Evolutionary conservation across 805 yeast species (phyloP).

Genomic region (Lachancea kluyveri): DNA sequence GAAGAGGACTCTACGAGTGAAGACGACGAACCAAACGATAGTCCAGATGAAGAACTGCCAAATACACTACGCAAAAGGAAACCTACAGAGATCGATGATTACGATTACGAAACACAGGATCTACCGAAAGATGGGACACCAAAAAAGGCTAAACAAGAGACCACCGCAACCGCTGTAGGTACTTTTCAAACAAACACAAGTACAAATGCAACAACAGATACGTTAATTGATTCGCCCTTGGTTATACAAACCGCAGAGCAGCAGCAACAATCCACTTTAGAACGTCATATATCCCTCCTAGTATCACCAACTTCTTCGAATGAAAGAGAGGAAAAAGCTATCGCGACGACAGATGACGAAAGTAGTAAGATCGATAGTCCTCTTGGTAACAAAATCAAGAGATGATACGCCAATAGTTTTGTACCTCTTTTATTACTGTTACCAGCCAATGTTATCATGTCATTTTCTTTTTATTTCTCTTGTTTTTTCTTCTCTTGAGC

Average conservation of each 20-base stretch:
- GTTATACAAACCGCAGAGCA: slow-evolving; percentile 3
- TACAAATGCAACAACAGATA: background rate
- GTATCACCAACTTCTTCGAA: slow-evolving; percentile 10
- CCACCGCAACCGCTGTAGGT: background rate
- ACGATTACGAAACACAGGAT: slow-evolving; percentile 16
- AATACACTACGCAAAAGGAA: slow-evolving; percentile 21
- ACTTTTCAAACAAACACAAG: slow-evolving; percentile 5
- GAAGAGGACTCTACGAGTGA: slow-evolving; percentile 13
- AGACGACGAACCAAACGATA: slow-evolving; percentile 9
- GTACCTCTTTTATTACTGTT: too few species aligned
- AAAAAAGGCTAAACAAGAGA: background rate
- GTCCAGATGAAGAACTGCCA: slow-evolving; percentile 3
- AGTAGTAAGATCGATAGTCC: slow-evolving; percentile 4
- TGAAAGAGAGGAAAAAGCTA: slow-evolving; percentile 2
- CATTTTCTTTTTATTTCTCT: too few species aligned
- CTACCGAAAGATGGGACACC: background rate
- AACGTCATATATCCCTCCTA: slow-evolving; percentile 12
- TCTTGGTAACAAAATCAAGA: slow-evolving; percentile 1
- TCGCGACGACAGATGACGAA: slow-evolving; percentile 4
- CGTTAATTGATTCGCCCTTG: slow-evolving; percentile 3
- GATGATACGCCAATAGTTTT: background rate
- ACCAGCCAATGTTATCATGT: too few species aligned
- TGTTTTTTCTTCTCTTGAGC: too few species aligned
- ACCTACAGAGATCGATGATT: slow-evolving; percentile 26
- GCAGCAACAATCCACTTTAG: slow-evolving; percentile 7